Conservation (phyloP, 495 filamentous ascomycete genomes). For the Aspergillus biplanus region DNA sequence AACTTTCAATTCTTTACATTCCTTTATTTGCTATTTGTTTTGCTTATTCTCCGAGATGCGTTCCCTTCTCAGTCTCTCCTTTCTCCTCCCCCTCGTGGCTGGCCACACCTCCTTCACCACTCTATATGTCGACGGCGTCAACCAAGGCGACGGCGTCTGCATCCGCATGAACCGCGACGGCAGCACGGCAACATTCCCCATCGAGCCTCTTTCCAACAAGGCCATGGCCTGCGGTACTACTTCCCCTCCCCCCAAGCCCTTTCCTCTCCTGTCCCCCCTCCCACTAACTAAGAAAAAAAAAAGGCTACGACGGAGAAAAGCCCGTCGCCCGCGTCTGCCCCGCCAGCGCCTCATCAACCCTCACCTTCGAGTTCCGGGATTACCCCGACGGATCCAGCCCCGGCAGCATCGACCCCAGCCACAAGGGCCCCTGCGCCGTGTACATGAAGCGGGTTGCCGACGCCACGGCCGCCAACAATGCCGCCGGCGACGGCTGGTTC, state of each 20-base stretch:
- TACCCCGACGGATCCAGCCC: slow-evolving; percentile 59
- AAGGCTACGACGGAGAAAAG: slow-evolving; percentile 59
- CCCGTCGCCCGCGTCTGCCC: slow-evolving; percentile 63
- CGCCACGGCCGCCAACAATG: slow-evolving; percentile 42
- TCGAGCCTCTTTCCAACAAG: slow-evolving; percentile 48
- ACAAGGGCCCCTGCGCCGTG: slow-evolving; percentile 72
- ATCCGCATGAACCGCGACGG: slow-evolving; percentile 64
- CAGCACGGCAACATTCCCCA: slow-evolving; percentile 53
- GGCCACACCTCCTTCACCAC: slow-evolving; percentile 69
- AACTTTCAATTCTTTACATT: not conserved
- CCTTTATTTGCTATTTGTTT: not conserved
- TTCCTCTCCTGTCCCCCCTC: not conserved
- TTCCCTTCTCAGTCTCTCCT: slow-evolving; percentile 5
- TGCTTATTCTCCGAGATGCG: slow-evolving; percentile 2
- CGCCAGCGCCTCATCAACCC: slow-evolving; percentile 51
- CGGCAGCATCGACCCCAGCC: slow-evolving; percentile 61
- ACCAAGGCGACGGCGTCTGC: slow-evolving; percentile 70
- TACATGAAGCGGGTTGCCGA: slow-evolving; percentile 69
- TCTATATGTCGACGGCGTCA: slow-evolving; percentile 63
- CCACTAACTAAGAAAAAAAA: slow-evolving; percentile 6
- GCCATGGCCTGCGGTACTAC: slow-evolving; percentile 77
- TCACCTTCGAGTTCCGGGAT: slow-evolving; percentile 66
- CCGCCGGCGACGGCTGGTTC: slow-evolving; percentile 73
- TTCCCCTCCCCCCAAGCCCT: not conserved
- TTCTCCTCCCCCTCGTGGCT: slow-evolving; percentile 20